phyloP scores from a whole-genome alignment of 257 asterid genomes.

The Solanum peruvianum region DNA sequence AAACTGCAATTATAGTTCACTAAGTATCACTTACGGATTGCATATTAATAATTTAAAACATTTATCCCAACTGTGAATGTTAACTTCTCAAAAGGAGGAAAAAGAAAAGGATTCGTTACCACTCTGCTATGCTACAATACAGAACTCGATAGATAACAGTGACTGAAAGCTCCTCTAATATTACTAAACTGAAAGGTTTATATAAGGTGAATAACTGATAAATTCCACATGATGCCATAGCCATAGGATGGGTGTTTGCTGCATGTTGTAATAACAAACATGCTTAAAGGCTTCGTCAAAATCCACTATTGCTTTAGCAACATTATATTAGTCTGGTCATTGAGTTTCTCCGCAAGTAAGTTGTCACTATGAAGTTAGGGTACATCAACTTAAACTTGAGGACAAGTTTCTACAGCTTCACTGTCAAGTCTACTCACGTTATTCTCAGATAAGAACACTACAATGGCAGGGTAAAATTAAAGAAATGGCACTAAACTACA shows the following conservation, averaged over 20 bases:
- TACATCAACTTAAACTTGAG: background rate
- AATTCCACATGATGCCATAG: background rate
- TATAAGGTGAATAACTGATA: background rate
- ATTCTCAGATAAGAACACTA: no score
- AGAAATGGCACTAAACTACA: background rate
- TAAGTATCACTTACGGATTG: background rate
- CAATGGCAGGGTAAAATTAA: no score
- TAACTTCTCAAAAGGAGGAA: background rate
- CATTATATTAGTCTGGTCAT: background rate
- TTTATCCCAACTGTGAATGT: no score
- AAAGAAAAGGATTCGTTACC: background rate
- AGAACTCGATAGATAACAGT: background rate
- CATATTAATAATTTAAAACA: background rate
- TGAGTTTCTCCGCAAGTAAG: background rate
- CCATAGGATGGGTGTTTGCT: background rate
- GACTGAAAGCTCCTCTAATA: background rate
- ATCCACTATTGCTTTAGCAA: background rate
- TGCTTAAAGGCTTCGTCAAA: background rate
- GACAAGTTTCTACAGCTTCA: background rate
- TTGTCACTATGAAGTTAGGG: background rate
- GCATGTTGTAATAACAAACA: background rate
- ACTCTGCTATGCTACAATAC: background rate
- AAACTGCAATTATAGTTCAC: slow-evolving; percentile 27
- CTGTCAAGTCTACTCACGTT: background rate
- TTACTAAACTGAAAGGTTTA: background rate